Evolutionary conservation across 2,329 filamentous ascomycete genomes (phyloP).

Genomic region (Sporothrix variecibatus): DNA sequence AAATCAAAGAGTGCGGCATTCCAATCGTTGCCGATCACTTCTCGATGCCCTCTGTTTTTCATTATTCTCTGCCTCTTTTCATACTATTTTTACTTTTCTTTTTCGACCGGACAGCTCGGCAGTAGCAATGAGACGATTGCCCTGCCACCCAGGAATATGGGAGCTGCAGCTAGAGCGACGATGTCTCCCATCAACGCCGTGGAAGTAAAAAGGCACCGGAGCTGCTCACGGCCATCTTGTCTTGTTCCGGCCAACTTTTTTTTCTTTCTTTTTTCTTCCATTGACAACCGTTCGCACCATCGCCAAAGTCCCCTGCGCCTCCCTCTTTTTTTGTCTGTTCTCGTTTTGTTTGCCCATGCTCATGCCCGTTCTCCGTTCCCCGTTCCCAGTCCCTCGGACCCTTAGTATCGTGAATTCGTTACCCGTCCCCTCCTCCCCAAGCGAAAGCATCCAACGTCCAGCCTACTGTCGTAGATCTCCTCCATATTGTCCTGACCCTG

Average conservation of each 20-base stretch:
- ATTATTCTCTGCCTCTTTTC: neutral
- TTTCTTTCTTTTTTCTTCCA: neutral
- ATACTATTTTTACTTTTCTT: neutral
- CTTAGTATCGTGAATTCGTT: neutral
- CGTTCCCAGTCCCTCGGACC: neutral
- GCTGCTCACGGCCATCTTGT: neutral
- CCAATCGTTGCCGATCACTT: neutral
- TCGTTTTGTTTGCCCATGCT: neutral
- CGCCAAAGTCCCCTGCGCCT: neutral
- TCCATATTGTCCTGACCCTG: neutral
- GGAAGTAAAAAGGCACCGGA: neutral
- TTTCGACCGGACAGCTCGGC: neutral
- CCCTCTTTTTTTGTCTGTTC: neutral
- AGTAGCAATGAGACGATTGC: conserved; percentile 17
- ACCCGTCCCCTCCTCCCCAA: neutral
- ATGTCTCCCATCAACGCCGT: neutral
- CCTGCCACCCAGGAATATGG: conserved; percentile 27
- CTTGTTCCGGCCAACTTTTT: conserved; percentile 21
- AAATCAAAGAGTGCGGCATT: neutral
- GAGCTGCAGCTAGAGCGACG: neutral
- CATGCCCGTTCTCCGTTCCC: neutral
- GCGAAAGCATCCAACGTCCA: neutral
- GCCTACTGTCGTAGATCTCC: neutral
- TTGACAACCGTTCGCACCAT: neutral
- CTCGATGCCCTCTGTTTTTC: neutral